Base-by-base conservation (phyloP, 192 early-diverging fungal species). In the Spinellus fusiger region DNA sequence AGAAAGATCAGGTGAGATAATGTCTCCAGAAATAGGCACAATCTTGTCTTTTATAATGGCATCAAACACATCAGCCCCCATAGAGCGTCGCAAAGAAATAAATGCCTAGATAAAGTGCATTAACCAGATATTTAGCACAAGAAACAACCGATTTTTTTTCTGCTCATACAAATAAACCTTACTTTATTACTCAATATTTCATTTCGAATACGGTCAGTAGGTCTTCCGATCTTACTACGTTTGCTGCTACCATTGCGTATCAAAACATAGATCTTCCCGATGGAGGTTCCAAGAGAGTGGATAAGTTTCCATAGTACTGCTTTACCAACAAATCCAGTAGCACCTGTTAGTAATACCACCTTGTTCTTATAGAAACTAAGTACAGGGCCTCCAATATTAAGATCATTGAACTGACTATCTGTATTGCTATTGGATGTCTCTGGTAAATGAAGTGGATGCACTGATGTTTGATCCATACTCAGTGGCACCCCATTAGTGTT, bases 251-350 rank as follows among this genome's bases (percentile, higher is more conserved):
- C 72, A 53, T 59, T 65, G 2, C 72, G 66, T 32, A 74, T 54
- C 33, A 72, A 22, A 15, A 65, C 32, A 22, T 62, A 60, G 1
- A 60, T 66, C n/a, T 33, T 49, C 52, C 67, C 79, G 55, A 78
- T 56, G 18, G 73, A 49, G 52, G 66, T 22, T 46, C 72, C 66
- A 22, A 81, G 62, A 0, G 79, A 59, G 2, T 70, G 63, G 16
- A 81, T 48, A 18, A 77, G 28, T 50, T 81, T 81, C 61, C 75
- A 77, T 7, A 82, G 73, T 23, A 82, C 65, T 1, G 77, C 69
- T 51, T 82, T 82, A 32, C 80, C 80, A 22, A 82, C 61, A 57
- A 79, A 82, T 13, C 80, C 80, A 3, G 80, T 82, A 2, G 75
- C 73, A 10, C 80, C 80, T 15, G 80, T 82, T 48, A 82, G 33